Evolutionary conservation across 1,284 basidiomycete species (phyloP), one percentile per base, ranked within the genome.

Genomic region (Rhizoctonia solani): DNA sequence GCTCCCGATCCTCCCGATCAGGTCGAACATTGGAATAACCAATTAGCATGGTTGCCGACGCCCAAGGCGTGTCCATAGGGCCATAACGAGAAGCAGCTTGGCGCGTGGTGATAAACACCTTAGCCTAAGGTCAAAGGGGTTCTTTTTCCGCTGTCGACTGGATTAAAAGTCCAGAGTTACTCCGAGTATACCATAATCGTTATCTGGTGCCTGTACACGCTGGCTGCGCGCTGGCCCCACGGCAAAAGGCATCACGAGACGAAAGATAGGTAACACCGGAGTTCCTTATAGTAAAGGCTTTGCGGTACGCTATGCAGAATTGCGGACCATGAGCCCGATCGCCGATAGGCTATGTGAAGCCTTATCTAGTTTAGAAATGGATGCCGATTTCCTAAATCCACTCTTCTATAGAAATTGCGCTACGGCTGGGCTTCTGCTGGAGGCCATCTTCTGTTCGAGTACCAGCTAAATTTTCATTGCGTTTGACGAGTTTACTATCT

Each of bases 321-420:
- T 27, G 44, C 56, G 56, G 56, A 27, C 9, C 14, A n/a, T 27
- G 16, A 59, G 25, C 56, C 56, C 56, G 56, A 59, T 49, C 56
- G 42, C 56, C 56, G 56, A 59, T 49, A 59, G n/a, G 11, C 56
- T 46, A 59, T 34, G 29, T 9, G n/a, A 11, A 19, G 44, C 44
- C 49, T 30, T 52, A 52, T 52, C 49, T 52, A 19, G 27, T 21
- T 11, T 23, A 27, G 29, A 52, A 52, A 52, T 52, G 16, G 29
- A 21, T 13, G 44, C 44, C 8, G 6, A 6, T 46, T 39, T 16
- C 16, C 37, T 39, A 39, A 8, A 39, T 39, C 37, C 37, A 39
- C 16, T 39, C 34, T 54, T 39, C 53, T 16, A 39, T 8, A 34
- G 3, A 54, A 23, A 54, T 54, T 39, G 16, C n/a, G n/a, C n/a